Base-by-base conservation (phyloP, 169 alveolate species). In the Perkinsus olseni region DNA sequence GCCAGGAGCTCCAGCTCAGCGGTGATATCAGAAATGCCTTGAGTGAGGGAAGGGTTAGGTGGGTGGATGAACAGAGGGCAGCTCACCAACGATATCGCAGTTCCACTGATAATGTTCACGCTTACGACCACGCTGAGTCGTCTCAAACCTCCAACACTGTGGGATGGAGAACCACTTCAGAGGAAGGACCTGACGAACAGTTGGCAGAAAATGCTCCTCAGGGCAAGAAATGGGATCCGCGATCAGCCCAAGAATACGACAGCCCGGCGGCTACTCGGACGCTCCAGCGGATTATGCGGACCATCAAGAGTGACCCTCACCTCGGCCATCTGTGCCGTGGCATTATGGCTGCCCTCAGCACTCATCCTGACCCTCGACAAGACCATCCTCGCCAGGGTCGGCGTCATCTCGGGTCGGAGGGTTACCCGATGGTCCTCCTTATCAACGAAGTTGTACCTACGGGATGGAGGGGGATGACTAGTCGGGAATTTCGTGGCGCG, bases 61-160 rank as follows among this genome's bases (percentile, higher is more conserved):
- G 94, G 24, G 4, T n/a, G 31, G 37, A n/a, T 0, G 50, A 4
- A 1, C 31, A 38, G 39, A 31, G 31, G 51, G 34, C 0, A 92
- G 93, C 91, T 90, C 94, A 28, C 94, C 95, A 38, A 95, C 94
- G 45, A 96, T 94, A 50, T 96, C 97, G 38, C 95, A 90, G 93
- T 91, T 91, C 93, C 93, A 91, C 93, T 91, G 93, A 62, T 91
- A 91, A 82, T 48, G 93, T 11, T 92, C 91, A 38, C 51, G 39
- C n/a, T 45, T 90, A 39, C 94, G 45, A 13, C 95, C 95, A 8
- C 95, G 40, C 91, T 94, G 95, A 39, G 95, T 94, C 13, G 95
- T 94, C 74, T 94, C 95, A 38, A 94, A 94, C 37, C 95, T 91
- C 95, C 95, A 94, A 92, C 95, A 94, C 74, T 94, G 95, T 10